Percentiles rank a stretch among this genome's conserved stretches.
phyloP scores from a whole-genome alignment of 768 basidiomycete genomes.

The Tephrocybe sp. region DNA sequence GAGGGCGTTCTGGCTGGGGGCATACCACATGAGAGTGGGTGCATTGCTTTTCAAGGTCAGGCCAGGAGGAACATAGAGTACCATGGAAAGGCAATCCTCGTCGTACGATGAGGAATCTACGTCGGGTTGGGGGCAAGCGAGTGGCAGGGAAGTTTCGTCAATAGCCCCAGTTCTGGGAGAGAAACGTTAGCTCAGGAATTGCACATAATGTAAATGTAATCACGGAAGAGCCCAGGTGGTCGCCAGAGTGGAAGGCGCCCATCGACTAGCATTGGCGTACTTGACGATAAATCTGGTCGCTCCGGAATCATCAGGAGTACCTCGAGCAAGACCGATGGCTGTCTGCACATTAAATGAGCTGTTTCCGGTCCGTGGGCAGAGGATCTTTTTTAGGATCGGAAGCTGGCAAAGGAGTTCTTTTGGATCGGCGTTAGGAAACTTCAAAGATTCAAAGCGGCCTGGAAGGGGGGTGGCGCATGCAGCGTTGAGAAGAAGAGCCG shows the following conservation, averaged over 20 bases:
- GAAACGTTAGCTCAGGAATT: slow-evolving; percentile 2
- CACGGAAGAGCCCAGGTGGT: slow-evolving; percentile 66
- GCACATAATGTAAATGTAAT: slow-evolving; percentile 22
- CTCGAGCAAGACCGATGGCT: slow-evolving; percentile 55
- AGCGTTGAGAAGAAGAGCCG: slow-evolving; percentile 29
- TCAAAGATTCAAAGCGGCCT: slow-evolving; percentile 16
- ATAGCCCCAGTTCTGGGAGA: slow-evolving; percentile 46
- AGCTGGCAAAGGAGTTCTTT: slow-evolving; percentile 46
- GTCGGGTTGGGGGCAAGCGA: slow-evolving; percentile 68
- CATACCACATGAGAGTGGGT: slow-evolving; percentile 64
- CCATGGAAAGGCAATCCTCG: slow-evolving; percentile 84
- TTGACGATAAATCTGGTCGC: slow-evolving; percentile 61
- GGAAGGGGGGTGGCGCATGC: slow-evolving; percentile 30
- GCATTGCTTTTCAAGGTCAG: slow-evolving; percentile 32
- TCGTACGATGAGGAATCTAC: slow-evolving; percentile 48
- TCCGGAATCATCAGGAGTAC: slow-evolving; percentile 46
- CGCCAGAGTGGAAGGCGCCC: slow-evolving; percentile 54
- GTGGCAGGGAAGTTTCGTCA: slow-evolving; percentile 57
- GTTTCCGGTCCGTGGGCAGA: slow-evolving; percentile 41
- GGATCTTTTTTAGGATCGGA: slow-evolving; percentile 38
- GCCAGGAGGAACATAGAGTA: slow-evolving; percentile 64
- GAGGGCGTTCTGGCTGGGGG: slow-evolving; percentile 5
- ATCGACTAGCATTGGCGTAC: slow-evolving; percentile 65
- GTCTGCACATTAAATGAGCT: slow-evolving; percentile 36
- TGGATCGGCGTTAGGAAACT: slow-evolving; percentile 36